Base-by-base conservation (phyloP, 495 filamentous ascomycete species). In the Penicillium mononematosum region DNA sequence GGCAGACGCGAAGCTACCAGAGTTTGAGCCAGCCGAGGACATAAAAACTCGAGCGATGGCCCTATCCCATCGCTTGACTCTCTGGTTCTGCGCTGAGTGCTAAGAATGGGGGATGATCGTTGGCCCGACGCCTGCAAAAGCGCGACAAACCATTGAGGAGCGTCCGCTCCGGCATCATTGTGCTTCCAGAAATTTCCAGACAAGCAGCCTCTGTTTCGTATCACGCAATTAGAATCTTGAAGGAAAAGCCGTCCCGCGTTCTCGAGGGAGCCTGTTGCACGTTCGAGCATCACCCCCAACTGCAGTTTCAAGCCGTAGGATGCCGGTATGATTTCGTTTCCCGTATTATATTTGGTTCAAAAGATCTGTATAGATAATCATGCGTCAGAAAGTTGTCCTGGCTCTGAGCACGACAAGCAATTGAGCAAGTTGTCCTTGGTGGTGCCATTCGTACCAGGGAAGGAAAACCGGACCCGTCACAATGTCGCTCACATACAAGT, bases 211-310 rank as follows among this genome's bases (percentile, higher is more conserved):
- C 78, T 76, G 61, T 74, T 82, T 64, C 78, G 83, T 59, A 81
- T 72, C n/a, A 78, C 70, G 58, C 75, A 76, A 43, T 74, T 77
- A 36, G 81, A 65, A 55, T 78, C 76, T 63, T 83, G 87, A 60
- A 90, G 73, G 62, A 88, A 78, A 74, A 81, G 80, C 69, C 83
- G 82, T 72, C 82, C 84, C 80, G 86, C 88, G 77, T 83, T 84
- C 81, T 92, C 84, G 72, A 92, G 81, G 77, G 84, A 88, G 77
- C 83, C 81, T 56, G 84, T 84, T 53, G 87, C 88, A 71, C 86
- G 87, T 87, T 95, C 89, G 73, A 93, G 87, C 90, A 95, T 95
- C 67, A 78, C 79, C 75, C 32, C 72, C 76, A 62, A 84, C 76
- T 42, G 78, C 72, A 45, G 71, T 70, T 53, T 70, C 58, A 59